Conservation (phyloP, 2,329 filamentous ascomycete genomes). For the Fusarium vanettenii region DNA sequence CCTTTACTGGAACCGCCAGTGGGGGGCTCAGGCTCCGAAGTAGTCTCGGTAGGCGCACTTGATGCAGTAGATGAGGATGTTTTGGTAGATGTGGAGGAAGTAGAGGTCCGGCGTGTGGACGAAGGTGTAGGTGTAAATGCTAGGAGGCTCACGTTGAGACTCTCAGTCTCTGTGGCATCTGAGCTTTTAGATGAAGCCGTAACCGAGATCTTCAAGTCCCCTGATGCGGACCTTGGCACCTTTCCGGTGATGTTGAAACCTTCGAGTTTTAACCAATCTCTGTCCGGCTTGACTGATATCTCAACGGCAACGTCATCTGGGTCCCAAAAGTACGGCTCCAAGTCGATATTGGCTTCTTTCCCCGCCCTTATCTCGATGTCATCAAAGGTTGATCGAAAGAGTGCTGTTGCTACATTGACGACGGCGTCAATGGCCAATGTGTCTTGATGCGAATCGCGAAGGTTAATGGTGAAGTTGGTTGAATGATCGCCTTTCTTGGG, state of each 20-base stretch:
- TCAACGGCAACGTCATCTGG: constrained; percentile 53
- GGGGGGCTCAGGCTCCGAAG: constrained; percentile 24
- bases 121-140: constrained; percentile 39
- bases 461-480: constrained; percentile 71
- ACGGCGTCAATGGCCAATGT: constrained; percentile 65
- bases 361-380: constrained; percentile 56
- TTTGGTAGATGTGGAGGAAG: constrained; percentile 24
- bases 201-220: constrained; percentile 48
- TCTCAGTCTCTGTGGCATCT: constrained; percentile 50
- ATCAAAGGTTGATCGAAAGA: constrained; percentile 56
- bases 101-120: constrained; percentile 18
- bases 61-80: constrained; percentile 33
- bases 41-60: constrained; percentile 30
- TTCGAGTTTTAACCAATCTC: constrained; percentile 58
- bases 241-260: constrained; percentile 54
- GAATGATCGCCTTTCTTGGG: constrained; percentile 69
- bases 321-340: constrained; percentile 56
- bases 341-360: constrained; percentile 55
- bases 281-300: constrained; percentile 49
- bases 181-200: constrained; percentile 49
- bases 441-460: constrained; percentile 70
- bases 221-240: constrained; percentile 50
- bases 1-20: constrained; percentile 31
- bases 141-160: constrained; percentile 51
- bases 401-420: constrained; percentile 49